Base-by-base conservation (phyloP, 371 early-diverging fungal species). In the Apophysomyces elegans region DNA sequence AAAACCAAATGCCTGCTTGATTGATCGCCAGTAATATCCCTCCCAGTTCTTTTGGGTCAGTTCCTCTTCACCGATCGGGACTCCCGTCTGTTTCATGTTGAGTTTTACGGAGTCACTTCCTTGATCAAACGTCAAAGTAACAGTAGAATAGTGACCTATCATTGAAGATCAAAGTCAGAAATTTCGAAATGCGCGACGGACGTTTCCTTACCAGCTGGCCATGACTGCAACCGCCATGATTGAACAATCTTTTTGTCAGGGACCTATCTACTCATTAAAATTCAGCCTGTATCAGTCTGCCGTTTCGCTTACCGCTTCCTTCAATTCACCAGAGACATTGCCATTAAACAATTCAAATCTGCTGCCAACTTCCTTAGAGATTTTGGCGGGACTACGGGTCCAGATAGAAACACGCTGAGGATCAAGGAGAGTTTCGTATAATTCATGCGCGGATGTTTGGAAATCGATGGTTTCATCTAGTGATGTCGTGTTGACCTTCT, bases 1-100 rank as follows among this genome's bases (percentile, higher is more conserved):
- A 65, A 76, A 79, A 12, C 98, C 98, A 84, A 96, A 96, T 36
- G 93, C 83, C 63, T 84, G 86, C 79, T 96, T 96, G 77, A 98
- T 98, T 58, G 93, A 84, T 79, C 91, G 88, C 93, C 94, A 97
- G 86, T 96, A 98, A 77, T 95, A 96, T 57, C 86, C 86, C 44
- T 84, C 82, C 98, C 98, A 98, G 83, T 98, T 96, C 41, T 77
- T 81, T 68, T 84, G 84, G 9, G 93, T 93, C 37, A 86, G 78
- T 9, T 95, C 95, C 78, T 91, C 90, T 75, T 96, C 93, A 41
- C 93, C 94, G 63, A 95, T 70, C 8, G 98, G 98, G 35, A 98
- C 95, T 36, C 91, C 93, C 1, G 84, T 87, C 75, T 98, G 98
- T 66, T 80, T 85, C 60, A 97, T 71, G 65, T 90, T 75, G 67